phyloP scores from a whole-genome alignment of 2,329 filamentous ascomycete genomes.

The Alternaria ethzedia region DNA sequence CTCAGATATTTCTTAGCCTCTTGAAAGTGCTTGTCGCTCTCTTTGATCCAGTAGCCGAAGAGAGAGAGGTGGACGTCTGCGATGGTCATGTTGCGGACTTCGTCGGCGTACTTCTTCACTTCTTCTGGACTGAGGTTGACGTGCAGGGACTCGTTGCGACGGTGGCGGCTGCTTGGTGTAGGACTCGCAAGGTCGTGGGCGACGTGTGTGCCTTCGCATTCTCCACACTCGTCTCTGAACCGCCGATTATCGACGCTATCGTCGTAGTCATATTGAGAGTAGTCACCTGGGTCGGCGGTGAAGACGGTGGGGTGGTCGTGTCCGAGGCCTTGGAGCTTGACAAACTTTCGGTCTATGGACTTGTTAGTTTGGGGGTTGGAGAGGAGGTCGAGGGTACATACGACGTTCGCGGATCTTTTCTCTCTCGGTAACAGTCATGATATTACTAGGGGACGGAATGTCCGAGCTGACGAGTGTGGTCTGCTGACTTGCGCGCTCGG shows the following conservation, averaged over 20 bases:
- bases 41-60: constrained; percentile 34
- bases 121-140: constrained; percentile 17
- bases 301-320: not conserved
- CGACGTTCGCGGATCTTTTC: not conserved
- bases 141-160: constrained; percentile 9
- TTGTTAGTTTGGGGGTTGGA: not conserved
- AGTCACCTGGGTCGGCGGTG: not conserved
- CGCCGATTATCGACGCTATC: not conserved
- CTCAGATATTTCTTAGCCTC: constrained; percentile 33
- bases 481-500: not conserved
- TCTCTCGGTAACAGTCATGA: not conserved
- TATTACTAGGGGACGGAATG: not conserved
- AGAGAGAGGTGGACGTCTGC: constrained; percentile 31
- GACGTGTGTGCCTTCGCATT: not conserved
- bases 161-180: not conserved
- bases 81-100: constrained; percentile 34
- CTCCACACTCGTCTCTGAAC: not conserved
- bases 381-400: not conserved
- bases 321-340: not conserved
- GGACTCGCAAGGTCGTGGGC: not conserved
- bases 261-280: not conserved
- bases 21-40: constrained; percentile 27
- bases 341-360: not conserved
- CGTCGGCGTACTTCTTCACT: constrained; percentile 14
- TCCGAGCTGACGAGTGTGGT: not conserved